Evolutionary conservation across 2,329 filamentous ascomycete genomes (phyloP).

Genomic region (Ophiobolus disseminans): DNA sequence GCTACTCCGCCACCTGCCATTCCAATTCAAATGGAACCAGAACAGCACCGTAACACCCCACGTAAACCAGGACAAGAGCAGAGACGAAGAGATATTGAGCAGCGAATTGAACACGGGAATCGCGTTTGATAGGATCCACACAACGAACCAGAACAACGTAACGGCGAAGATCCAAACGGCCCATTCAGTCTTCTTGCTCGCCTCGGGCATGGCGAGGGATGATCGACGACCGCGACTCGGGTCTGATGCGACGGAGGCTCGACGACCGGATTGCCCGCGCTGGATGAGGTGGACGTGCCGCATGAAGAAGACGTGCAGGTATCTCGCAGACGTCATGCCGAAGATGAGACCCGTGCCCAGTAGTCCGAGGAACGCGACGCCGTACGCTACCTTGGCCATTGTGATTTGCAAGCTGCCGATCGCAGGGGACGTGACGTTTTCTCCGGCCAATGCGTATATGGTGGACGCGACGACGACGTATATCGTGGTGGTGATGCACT

Average conservation of each 20-base stretch:
- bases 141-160: slow-evolving; percentile 33
- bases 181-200: slow-evolving; percentile 26
- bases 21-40: slow-evolving; percentile 39
- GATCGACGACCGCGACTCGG: slow-evolving; percentile 23
- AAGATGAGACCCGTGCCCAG: slow-evolving; percentile 35
- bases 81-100: slow-evolving; percentile 34
- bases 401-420: slow-evolving; percentile 27
- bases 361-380: slow-evolving; percentile 28
- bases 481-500: slow-evolving; percentile 28
- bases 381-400: slow-evolving; percentile 34
- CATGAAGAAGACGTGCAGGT: slow-evolving; percentile 32
- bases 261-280: slow-evolving; percentile 15
- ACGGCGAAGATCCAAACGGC: slow-evolving; percentile 32
- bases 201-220: slow-evolving; percentile 16
- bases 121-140: slow-evolving; percentile 38
- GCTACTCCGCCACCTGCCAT: slow-evolving; percentile 30
- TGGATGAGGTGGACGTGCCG: slow-evolving; percentile 24
- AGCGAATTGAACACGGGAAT: slow-evolving; percentile 38
- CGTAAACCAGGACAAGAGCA: slow-evolving; percentile 37
- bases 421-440: slow-evolving; percentile 34
- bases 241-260: slow-evolving; percentile 12
- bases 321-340: slow-evolving; percentile 32
- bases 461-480: slow-evolving; percentile 31
- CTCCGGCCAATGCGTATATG: slow-evolving; percentile 33
- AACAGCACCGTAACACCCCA: slow-evolving; percentile 39